phyloP scores from a whole-genome alignment of 768 basidiomycete species.

The Tulasnella sp. region DNA sequence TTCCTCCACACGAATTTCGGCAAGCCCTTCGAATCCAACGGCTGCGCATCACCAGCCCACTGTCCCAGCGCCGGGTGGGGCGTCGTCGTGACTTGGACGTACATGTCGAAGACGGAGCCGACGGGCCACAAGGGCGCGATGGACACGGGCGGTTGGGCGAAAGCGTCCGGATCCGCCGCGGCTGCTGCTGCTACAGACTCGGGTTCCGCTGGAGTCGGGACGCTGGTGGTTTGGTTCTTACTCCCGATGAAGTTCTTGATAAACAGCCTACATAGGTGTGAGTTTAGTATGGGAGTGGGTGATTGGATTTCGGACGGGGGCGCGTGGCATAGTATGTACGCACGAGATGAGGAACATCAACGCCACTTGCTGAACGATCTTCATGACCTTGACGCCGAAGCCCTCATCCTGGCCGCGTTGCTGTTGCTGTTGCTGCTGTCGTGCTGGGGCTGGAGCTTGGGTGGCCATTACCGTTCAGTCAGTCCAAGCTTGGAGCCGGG shows the following conservation, averaged over 20 bases:
- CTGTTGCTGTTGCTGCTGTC: neutral
- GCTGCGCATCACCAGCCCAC: conserved; percentile 14
- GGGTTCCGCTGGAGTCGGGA: neutral
- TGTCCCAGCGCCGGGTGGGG: neutral
- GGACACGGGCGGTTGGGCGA: neutral
- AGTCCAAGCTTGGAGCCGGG: neutral
- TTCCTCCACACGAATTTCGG: conserved; percentile 69
- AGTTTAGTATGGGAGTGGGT: neutral
- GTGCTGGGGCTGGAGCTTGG: neutral
- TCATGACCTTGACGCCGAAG: neutral
- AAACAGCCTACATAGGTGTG: neutral
- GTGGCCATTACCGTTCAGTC: neutral
- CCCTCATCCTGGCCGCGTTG: neutral
- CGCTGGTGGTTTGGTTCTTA: neutral
- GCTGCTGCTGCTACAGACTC: neutral
- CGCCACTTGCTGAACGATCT: neutral
- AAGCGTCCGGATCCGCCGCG: neutral
- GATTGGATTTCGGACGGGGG: neutral
- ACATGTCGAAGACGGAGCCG: neutral
- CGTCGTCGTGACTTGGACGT: neutral
- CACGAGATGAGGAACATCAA: neutral
- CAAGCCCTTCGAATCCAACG: conserved; percentile 23
- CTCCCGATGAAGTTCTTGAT: neutral
- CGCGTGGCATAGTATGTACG: too few species aligned
- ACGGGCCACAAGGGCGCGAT: neutral